Evolutionary conservation across 495 filamentous ascomycete species (phyloP).

Genomic region (Oleoguttula mirabilis): DNA sequence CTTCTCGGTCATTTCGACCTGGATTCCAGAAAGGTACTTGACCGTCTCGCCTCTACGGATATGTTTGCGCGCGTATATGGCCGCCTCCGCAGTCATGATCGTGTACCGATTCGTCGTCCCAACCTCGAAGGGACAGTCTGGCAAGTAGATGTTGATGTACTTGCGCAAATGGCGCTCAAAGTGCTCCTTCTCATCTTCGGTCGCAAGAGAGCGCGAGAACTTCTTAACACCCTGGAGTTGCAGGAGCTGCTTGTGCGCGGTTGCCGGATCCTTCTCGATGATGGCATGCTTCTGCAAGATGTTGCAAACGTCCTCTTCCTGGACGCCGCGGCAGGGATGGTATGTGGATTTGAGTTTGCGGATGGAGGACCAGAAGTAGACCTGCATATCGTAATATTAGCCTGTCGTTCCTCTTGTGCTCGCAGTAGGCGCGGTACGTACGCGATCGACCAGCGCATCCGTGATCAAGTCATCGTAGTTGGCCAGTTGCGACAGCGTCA

Average conservation of each 20-base stretch:
- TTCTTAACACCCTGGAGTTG: conserved; percentile 61
- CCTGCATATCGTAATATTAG: conserved; percentile 37
- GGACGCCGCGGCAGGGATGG: conserved; percentile 65
- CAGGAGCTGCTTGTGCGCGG: conserved; percentile 60
- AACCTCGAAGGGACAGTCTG: conserved; percentile 89
- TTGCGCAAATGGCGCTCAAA: conserved; percentile 77
- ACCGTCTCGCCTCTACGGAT: conserved; percentile 74
- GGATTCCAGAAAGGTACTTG: conserved; percentile 79
- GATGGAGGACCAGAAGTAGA: conserved; percentile 88
- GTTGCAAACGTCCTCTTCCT: conserved; percentile 64
- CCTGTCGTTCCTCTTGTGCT: background rate
- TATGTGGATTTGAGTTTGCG: conserved; percentile 81
- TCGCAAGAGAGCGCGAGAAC: conserved; percentile 51
- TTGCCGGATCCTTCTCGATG: conserved; percentile 53
- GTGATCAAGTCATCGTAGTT: conserved; percentile 95
- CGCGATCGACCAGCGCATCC: conserved; percentile 89
- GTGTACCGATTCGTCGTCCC: conserved; percentile 91
- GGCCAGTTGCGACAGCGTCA: conserved; percentile 76
- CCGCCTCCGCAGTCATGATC: conserved; percentile 76
- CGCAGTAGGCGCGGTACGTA: conserved; percentile 36
- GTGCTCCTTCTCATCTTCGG: conserved; percentile 71
- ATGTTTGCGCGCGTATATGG: conserved; percentile 64
- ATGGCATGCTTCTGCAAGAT: conserved; percentile 70
- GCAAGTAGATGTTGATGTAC: conserved; percentile 85
- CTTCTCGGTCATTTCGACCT: conserved; percentile 77